Evolutionary conservation across 352 stramenopile species (phyloP), one percentile per base, ranked within the genome.

Genomic region (Achlya hypogyna): DNA sequence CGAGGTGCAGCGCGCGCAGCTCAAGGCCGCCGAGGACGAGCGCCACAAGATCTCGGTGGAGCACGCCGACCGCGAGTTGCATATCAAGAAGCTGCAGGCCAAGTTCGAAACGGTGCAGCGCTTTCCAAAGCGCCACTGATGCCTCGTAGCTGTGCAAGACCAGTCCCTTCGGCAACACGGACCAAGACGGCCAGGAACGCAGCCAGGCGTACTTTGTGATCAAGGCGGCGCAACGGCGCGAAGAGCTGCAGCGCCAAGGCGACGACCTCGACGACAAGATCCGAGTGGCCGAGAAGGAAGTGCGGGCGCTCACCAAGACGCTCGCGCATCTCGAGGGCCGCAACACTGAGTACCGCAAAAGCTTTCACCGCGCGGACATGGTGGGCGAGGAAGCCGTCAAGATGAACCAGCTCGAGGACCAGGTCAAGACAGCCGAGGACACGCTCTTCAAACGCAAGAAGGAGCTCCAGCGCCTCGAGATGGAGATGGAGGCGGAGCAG

Each of bases 191-290:
- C 32, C 84, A 95, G 69, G 82, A 90, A 62, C 79, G 86, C 35
- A 97, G 86, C 42, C 94, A 98, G 71, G 93, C 94, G 16, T 97
- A 97, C 65, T 98, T 97, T 73, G 81, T 98, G 10, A 98, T 98
- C 72, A 81, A 93, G 64, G 93, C 92, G n/a, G 96, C 95, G 1
- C 94, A 98, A 71, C 87, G 86, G 68, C 86, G 93, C 32, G 95
- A 98, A 70, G 95, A 98, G 74, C 78, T 98, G 10, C 96, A 98
- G 71, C 79, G 91, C 52, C 87, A 98, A 69, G 95, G 94, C 27
- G 94, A 98, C 74, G 86, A 97, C 54, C 82, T 98, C 9, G 94
- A 98, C 66, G 86, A 96, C 64, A 93, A 97, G 65, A 98, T 98
- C 68, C 78, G 88, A 20, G 74, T 91, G 32, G 87, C 89, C 18